Percentiles rank a stretch among this genome's conserved stretches.
Evolutionary conservation across 1,139 yeast genomes (phyloP).

Genomic region (Casaregolazyma lundiana): DNA sequence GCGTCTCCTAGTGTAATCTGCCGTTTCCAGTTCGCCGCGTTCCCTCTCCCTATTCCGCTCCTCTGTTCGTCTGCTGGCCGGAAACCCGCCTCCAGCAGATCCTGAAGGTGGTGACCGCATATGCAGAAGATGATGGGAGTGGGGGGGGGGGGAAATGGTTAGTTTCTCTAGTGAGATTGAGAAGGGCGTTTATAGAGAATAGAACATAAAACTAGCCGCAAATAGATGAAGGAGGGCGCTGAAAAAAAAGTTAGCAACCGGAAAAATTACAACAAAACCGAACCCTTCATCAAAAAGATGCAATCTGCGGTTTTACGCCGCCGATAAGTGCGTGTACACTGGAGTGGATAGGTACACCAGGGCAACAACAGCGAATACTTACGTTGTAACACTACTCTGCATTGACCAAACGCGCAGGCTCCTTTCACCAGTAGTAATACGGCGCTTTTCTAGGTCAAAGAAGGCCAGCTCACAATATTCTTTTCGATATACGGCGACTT

Average conservation of each 20-base stretch:
- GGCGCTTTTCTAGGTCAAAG: neutral
- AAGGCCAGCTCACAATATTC: neutral
- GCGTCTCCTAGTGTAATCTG: conserved; percentile 30
- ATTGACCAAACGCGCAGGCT: neutral
- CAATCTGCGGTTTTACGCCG: neutral
- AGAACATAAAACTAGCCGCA: neutral
- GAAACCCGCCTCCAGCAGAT: conserved; percentile 3
- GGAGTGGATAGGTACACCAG: neutral
- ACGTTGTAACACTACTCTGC: neutral
- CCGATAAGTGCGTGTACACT: neutral
- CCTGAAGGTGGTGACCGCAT: conserved; percentile 9
- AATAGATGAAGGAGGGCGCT: neutral
- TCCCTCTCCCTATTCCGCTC: conserved; percentile 30
- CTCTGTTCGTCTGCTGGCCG: conserved; percentile 21
- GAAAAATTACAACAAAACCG: neutral
- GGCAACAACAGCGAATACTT: neutral
- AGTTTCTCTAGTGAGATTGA: too few relatives aligned
- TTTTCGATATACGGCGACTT: neutral
- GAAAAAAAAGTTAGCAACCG: neutral
- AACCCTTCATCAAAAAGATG: too few relatives aligned
- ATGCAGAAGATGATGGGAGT: conserved; percentile 3
- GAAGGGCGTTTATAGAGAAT: neutral
- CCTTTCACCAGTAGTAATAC: neutral
- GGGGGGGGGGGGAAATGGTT: neutral
- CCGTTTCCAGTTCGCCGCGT: conserved; percentile 30